Conservation (phyloP, 805 yeast genomes). For the Suhomyces vadensis region DNA sequence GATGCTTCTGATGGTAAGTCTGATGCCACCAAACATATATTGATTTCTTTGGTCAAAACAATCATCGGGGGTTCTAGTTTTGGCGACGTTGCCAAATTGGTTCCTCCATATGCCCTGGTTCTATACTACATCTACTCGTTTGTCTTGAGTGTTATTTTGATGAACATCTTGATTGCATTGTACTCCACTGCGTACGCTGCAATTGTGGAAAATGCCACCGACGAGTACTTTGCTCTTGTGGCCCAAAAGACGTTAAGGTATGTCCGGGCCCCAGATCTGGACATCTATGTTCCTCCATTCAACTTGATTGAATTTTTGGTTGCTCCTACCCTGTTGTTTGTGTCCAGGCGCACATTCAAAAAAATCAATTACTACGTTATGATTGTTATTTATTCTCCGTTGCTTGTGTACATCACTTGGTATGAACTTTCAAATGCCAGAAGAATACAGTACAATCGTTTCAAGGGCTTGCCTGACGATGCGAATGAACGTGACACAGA, state of each 20-base stretch:
- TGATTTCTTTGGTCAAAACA: constrained; percentile 66
- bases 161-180: constrained; percentile 82
- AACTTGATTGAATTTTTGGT: constrained; percentile 63
- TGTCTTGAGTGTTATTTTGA: constrained; percentile 68
- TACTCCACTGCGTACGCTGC: constrained; percentile 82
- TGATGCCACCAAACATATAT: constrained; percentile 67
- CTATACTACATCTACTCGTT: constrained; percentile 78
- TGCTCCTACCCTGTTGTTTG: constrained; percentile 31
- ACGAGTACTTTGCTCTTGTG: constrained; percentile 81
- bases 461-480: constrained; percentile 66
- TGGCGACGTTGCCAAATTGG: constrained; percentile 66
- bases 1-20: constrained; percentile 86
- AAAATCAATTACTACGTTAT: constrained; percentile 55
- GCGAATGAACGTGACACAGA: constrained; percentile 75
- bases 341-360: constrained; percentile 37
- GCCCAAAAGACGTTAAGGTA: constrained; percentile 82
- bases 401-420: constrained; percentile 57
- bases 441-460: constrained; percentile 69
- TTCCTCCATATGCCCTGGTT: constrained; percentile 83
- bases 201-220: constrained; percentile 78
- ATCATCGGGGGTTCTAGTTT: constrained; percentile 76
- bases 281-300: constrained; percentile 83
- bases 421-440: constrained; percentile 68
- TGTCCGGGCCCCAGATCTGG: constrained; percentile 84
- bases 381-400: constrained; percentile 69